Base-by-base conservation (phyloP, 1,139 yeast species). In the Barnettozyma hawaiiensis region DNA sequence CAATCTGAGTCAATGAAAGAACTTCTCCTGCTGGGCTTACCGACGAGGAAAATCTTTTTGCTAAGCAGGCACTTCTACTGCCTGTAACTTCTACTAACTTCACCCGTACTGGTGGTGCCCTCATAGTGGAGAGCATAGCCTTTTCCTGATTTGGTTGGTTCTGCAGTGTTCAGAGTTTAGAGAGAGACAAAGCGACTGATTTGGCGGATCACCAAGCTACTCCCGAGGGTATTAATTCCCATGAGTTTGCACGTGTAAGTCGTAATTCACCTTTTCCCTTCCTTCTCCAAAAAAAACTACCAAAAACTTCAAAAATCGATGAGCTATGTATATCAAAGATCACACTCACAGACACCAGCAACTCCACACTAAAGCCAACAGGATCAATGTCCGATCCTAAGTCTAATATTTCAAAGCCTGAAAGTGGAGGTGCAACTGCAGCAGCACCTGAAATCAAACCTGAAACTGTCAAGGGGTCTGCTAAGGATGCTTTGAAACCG, bases 1-100 rank as follows among this genome's bases (percentile, higher is more conserved):
- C 60, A 20, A 56, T 48, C 11, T 47, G 45, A 5, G 40, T 41
- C 6, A 54, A 34, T 7, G 21, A 20, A 14, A 43, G 18, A 3
- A 27, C 31, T 11, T 42, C 35, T n/a, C n/a, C n/a, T n/a, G n/a
- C n/a, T 16, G 37, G 29, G 3, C 10, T 15, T 11, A 39, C 14
- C 10, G 26, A 22, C 10, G 26, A 22, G 2, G 36, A 33, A n/a
- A 6, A 11, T 24, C 21, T 24, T 10, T 18, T 29, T 10, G 8
- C n/a, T 7, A 12, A 2, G 4, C 7, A n/a, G 32, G 21, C 21
- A 16, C n/a, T n/a, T n/a, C n/a, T n/a, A n/a, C 20, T 15, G 7
- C 5, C 11, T 11, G 19, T 12, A 28, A 19, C n/a, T 29, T 9
- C 18, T 10, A 29, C 3, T 5, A 29, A 8, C 7, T 16, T 26